phyloP scores from a whole-genome alignment of 2,329 filamentous ascomycete species.

The Biscogniauxia mediterranea region DNA sequence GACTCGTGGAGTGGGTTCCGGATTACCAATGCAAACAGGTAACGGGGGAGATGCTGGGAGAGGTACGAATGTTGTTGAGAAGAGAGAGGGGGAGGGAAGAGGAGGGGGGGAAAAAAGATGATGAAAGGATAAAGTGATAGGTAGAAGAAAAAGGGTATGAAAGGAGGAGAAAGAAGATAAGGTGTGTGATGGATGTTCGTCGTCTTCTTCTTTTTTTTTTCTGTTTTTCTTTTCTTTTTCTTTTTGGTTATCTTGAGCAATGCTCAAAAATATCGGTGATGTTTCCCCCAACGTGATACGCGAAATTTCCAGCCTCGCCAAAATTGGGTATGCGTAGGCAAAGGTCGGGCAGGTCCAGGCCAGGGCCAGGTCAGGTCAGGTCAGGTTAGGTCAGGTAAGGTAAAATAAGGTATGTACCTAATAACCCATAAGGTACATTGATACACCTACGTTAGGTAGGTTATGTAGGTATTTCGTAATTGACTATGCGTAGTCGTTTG shows the following conservation, averaged over 20 bases:
- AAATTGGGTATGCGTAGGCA: slow-evolving; percentile 8
- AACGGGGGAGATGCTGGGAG: background rate
- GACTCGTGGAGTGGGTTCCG: background rate
- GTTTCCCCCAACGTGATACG: slow-evolving; percentile 16
- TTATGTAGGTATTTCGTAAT: background rate
- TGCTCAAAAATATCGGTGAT: slow-evolving; percentile 6
- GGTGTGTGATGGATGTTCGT: background rate
- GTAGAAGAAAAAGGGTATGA: background rate
- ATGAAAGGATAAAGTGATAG: background rate
- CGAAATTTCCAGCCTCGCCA: slow-evolving; percentile 24
- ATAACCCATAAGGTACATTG: too few relatives aligned
- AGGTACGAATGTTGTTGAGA: background rate
- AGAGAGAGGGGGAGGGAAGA: background rate
- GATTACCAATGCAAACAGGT: too few relatives aligned
- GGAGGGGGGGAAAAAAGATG: background rate
- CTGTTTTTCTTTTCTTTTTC: too few relatives aligned
- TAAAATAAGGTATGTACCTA: background rate
- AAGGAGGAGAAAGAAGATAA: background rate
- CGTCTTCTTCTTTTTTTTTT: background rate
- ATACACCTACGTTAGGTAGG: too few relatives aligned
- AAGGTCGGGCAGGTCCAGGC: too few relatives aligned
- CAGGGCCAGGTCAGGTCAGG: background rate
- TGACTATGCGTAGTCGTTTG: background rate
- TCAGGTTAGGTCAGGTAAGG: background rate
- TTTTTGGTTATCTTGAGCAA: slow-evolving; percentile 1